Evolutionary conservation across 768 basidiomycete species (phyloP).

Genomic region (Dacryopinax spathularia): DNA sequence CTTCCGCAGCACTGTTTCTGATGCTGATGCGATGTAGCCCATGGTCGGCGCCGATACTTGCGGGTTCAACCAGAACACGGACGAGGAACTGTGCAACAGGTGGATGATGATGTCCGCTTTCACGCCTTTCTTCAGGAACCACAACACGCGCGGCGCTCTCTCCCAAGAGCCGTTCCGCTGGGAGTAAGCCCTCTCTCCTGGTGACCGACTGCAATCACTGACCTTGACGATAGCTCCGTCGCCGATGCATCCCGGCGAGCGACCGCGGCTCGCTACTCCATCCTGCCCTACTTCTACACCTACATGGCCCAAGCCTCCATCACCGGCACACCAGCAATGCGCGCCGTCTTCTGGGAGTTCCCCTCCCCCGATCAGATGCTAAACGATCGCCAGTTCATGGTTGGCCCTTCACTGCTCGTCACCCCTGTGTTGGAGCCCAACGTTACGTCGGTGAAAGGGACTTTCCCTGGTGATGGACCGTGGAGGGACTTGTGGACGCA

Average conservation of each 20-base stretch:
- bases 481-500: slow-evolving; percentile 71
- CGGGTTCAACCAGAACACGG: slow-evolving; percentile 53
- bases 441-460: slow-evolving; percentile 51
- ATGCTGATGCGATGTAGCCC: slow-evolving; percentile 24
- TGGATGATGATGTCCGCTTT: slow-evolving; percentile 84
- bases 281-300: slow-evolving; percentile 35
- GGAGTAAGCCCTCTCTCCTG: slow-evolving; percentile 41
- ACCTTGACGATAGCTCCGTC: slow-evolving; percentile 4
- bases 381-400: slow-evolving; percentile 51
- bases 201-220: not conserved
- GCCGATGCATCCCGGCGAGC: slow-evolving; percentile 17
- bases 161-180: slow-evolving; percentile 72
- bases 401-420: slow-evolving; percentile 56
- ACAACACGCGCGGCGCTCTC: slow-evolving; percentile 49
- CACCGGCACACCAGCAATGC: slow-evolving; percentile 53
- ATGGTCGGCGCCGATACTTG: slow-evolving; percentile 73
- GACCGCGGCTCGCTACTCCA: slow-evolving; percentile 27
- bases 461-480: slow-evolving; percentile 48
- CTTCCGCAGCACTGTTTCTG: not conserved
- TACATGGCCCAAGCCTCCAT: slow-evolving; percentile 56
- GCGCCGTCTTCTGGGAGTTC: slow-evolving; percentile 68
- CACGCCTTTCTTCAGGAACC: slow-evolving; percentile 70
- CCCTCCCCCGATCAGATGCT: slow-evolving; percentile 53
- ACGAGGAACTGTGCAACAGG: slow-evolving; percentile 68
- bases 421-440: slow-evolving; percentile 63